Conservation (phyloP, 2,329 filamentous ascomycete species). For the Neoarthrinium moseri region DNA sequence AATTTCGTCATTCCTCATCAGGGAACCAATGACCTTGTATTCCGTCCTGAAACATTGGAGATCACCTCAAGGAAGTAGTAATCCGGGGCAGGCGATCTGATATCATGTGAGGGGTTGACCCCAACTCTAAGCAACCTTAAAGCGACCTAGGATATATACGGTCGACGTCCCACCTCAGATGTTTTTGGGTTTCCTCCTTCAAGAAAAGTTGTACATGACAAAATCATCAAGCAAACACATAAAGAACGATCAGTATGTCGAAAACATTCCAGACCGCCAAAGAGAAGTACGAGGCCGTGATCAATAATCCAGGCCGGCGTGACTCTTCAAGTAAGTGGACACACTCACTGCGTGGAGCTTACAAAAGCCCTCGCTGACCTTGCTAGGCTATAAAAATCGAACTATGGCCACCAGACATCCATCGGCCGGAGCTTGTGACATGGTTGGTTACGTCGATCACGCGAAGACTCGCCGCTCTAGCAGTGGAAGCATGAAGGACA, state of each 20-base stretch:
- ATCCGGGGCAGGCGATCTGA: constrained; percentile 3
- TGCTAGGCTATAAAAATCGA: constrained; percentile 28
- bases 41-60: no score
- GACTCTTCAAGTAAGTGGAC: constrained; percentile 27
- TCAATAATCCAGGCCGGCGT: constrained; percentile 29
- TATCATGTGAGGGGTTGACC: constrained; percentile 4
- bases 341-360: not conserved
- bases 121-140: constrained; percentile 1
- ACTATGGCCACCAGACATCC: constrained; percentile 22
- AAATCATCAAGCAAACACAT: not conserved
- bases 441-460: constrained; percentile 23
- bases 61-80: no score
- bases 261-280: constrained; percentile 27
- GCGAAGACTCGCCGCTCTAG: constrained; percentile 25
- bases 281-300: constrained; percentile 31
- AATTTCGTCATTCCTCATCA: no score
- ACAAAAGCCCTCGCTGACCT: constrained; percentile 7
- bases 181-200: not conserved
- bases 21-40: no score
- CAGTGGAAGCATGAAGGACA: constrained; percentile 21
- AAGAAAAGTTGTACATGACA: not conserved
- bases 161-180: not conserved
- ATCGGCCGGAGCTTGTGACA: constrained; percentile 24
- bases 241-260: constrained; percentile 20
- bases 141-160: not conserved